Percentiles rank a stretch among this genome's conserved stretches.
These are phyloP conservation scores for Pichia cactophila DNA, from an alignment of 1,139 yeast genomes.

Conservation along the genomic window DNA sequence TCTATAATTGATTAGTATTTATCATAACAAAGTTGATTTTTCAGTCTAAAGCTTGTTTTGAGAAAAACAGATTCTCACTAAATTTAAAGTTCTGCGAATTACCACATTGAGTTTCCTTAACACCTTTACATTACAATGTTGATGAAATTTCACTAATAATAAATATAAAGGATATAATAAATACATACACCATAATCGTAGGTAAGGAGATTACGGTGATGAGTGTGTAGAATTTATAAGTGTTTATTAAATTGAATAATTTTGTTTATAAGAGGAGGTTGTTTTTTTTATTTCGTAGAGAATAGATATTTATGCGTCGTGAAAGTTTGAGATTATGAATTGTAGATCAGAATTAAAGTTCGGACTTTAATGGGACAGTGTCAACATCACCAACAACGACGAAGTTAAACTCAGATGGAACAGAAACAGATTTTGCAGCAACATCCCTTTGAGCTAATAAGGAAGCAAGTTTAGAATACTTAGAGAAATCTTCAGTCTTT, in stretches of 20 bases:
- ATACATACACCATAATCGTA: constrained; percentile 11
- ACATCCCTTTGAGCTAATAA: constrained; percentile 42
- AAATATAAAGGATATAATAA: constrained; percentile 8
- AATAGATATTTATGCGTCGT: background rate
- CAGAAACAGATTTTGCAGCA: constrained; percentile 44
- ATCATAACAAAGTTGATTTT: no score
- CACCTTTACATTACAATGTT: no score
- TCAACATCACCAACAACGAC: constrained; percentile 89
- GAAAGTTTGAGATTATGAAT: background rate
- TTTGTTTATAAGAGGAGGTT: background rate
- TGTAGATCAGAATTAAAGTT: constrained; percentile 44
- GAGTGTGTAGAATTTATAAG: background rate
- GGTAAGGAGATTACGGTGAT: background rate
- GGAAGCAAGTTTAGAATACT: constrained; percentile 17
- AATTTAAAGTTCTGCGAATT: background rate
- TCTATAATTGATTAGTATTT: no score
- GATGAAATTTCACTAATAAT: background rate
- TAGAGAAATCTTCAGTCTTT: constrained; percentile 31
- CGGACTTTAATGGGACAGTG: constrained; percentile 83
- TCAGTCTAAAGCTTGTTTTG: no score
- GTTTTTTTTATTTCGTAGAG: background rate
- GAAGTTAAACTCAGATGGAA: constrained; percentile 53
- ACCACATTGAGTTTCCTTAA: no score
- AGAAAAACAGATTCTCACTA: no score
- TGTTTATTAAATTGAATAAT: background rate